A percentile compares a stretch with the other conserved stretches of the same genome.
phyloP scores from a whole-genome alignment of 371 early-diverging fungal genomes.

The Saksenaea vasiformis region DNA sequence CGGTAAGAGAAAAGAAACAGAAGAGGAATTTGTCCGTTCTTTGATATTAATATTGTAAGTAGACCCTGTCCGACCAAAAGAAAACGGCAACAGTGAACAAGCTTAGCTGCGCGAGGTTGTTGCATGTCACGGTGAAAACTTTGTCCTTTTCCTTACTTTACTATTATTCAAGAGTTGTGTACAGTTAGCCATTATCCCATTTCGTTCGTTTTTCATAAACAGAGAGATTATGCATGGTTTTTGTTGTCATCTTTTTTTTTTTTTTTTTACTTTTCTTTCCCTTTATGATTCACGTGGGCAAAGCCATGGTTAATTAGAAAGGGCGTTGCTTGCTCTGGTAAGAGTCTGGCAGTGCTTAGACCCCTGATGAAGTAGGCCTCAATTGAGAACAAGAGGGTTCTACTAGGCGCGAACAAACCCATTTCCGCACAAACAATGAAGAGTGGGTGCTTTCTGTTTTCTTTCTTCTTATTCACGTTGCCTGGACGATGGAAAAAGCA shows the following conservation, averaged over 20 bases:
- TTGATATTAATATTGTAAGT: background rate
- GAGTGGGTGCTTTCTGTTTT: background rate
- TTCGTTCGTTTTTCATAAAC: conserved; percentile 7
- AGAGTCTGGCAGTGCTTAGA: too few relatives aligned
- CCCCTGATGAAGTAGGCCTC: too few relatives aligned
- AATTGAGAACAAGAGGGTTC: too few relatives aligned
- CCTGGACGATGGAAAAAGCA: background rate
- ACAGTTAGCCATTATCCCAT: conserved; percentile 7
- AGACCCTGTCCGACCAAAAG: background rate
- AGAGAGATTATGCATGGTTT: conserved; percentile 4
- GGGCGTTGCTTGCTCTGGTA: too few relatives aligned
- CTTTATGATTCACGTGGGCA: background rate
- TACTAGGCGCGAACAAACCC: too few relatives aligned
- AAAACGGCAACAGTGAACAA: background rate
- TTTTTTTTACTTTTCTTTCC: background rate
- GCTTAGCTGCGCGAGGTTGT: background rate
- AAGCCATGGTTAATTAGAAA: too few relatives aligned
- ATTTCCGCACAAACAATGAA: background rate
- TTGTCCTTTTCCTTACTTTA: background rate
- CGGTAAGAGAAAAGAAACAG: conserved; percentile 39
- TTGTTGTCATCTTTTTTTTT: background rate
- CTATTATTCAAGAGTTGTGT: conserved; percentile 1
- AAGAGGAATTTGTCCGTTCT: background rate
- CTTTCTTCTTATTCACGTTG: background rate
- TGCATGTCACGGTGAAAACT: background rate